Conservation (phyloP, 2,329 filamentous ascomycete species). For the Kalaharituber pfeilii region DNA sequence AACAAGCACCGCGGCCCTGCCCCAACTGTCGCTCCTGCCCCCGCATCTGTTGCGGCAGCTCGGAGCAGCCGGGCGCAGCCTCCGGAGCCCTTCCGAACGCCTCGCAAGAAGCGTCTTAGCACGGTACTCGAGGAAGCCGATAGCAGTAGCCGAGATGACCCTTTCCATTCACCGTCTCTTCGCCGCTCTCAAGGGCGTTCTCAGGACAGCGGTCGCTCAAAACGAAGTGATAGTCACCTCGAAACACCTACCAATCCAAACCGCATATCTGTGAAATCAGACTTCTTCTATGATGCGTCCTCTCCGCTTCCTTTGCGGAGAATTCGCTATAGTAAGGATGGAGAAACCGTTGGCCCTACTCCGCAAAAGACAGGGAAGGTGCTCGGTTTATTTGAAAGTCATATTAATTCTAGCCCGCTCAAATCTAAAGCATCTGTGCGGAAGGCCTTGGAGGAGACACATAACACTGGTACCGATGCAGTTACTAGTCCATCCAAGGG, state of each 20-base stretch:
- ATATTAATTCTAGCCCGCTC: constrained; percentile 32
- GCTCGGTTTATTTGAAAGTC: constrained; percentile 57
- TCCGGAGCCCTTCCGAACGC: constrained; percentile 2
- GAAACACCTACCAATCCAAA: constrained; percentile 17
- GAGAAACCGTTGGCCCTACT: constrained; percentile 52
- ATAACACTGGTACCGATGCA: too few relatives aligned
- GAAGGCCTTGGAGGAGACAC: constrained; percentile 20
- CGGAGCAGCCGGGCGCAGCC: constrained; percentile 27
- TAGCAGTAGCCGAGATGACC: not conserved
- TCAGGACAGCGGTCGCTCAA: not conserved
- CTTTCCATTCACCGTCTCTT: not conserved
- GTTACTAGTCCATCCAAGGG: constrained; percentile 20
- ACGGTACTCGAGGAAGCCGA: not conserved
- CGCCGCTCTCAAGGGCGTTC: not conserved
- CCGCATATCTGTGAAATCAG: not conserved
- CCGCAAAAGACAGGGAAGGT: constrained; percentile 63
- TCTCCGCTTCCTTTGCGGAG: constrained; percentile 37
- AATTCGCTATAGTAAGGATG: not conserved
- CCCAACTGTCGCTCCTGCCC: constrained; percentile 22
- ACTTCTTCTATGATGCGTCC: constrained; percentile 9
- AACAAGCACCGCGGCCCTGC: constrained; percentile 32
- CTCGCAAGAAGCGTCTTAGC: not conserved
- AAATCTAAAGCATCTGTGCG: constrained; percentile 23
- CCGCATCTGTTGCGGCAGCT: too few relatives aligned
- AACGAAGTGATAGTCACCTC: not conserved